Percentiles rank a stretch among this genome's conserved stretches.
Evolutionary conservation across 768 basidiomycete species (phyloP).

Genomic region (Podaxis sp.): DNA sequence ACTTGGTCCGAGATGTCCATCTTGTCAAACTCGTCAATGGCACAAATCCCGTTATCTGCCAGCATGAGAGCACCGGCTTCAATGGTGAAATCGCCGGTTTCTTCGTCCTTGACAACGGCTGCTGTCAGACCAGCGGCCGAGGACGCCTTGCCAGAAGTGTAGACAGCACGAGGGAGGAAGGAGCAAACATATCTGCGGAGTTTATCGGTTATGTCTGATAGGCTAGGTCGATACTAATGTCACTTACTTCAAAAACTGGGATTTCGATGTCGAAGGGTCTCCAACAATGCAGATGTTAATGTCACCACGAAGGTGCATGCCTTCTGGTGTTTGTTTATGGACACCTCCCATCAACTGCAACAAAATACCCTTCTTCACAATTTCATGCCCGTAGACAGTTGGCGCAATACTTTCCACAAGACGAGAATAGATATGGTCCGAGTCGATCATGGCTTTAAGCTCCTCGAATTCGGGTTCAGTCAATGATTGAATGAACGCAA

Average conservation of each 20-base stretch:
- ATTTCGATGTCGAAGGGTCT: conserved; percentile 97
- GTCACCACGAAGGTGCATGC: conserved; percentile 97
- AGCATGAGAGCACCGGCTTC: conserved; percentile 99
- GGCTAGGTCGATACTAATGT: background rate
- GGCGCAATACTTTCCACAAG: conserved; percentile 95
- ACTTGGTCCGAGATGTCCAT: conserved; percentile 99
- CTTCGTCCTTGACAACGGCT: conserved; percentile 97
- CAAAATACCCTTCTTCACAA: conserved; percentile 96
- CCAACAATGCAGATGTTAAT: conserved; percentile 98
- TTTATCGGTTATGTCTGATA: conserved; percentile 3
- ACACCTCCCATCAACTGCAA: conserved; percentile 98
- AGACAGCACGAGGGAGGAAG: conserved; percentile 96
- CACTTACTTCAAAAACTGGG: conserved; percentile 94
- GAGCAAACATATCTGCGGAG: conserved; percentile 87
- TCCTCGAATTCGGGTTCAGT: conserved; percentile 96
- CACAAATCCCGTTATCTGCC: conserved; percentile 98
- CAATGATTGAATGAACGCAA: conserved; percentile 84
- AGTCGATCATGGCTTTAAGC: conserved; percentile 90
- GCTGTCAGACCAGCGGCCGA: conserved; percentile 98
- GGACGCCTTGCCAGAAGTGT: conserved; percentile 99
- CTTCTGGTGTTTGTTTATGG: conserved; percentile 94
- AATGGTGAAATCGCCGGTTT: conserved; percentile 98
- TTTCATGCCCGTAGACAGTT: conserved; percentile 98
- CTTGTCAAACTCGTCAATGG: conserved; percentile 99
- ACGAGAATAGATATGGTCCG: conserved; percentile 92